phyloP scores from a whole-genome alignment of 2,329 filamentous ascomycete species.

The Ophiostoma populinum region DNA sequence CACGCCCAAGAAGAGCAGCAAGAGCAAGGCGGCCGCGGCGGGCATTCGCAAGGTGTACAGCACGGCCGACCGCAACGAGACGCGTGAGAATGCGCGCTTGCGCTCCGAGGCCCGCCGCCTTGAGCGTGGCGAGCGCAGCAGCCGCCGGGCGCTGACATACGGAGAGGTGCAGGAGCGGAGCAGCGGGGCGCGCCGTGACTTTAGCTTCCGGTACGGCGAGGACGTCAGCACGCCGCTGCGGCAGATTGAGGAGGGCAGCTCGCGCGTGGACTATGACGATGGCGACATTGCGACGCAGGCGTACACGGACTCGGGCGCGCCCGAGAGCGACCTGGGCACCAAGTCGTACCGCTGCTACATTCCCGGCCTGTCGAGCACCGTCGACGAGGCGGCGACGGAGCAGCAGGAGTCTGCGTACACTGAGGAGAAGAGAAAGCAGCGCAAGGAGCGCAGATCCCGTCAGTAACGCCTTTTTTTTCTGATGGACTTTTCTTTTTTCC shows the following conservation, averaged over 20 bases:
- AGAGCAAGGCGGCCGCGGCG: slow-evolving; percentile 6
- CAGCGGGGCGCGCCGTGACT: slow-evolving; percentile 22
- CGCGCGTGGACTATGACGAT: slow-evolving; percentile 14
- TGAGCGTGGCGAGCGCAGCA: slow-evolving; percentile 32
- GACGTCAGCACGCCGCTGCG: slow-evolving; percentile 14
- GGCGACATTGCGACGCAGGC: slow-evolving; percentile 16
- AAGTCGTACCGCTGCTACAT: slow-evolving; percentile 40
- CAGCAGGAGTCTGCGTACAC: slow-evolving; percentile 21
- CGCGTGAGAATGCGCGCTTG: slow-evolving; percentile 35
- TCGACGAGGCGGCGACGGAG: slow-evolving; percentile 15
- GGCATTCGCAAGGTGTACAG: slow-evolving; percentile 47
- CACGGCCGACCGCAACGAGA: slow-evolving; percentile 34
- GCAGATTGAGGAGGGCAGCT: slow-evolving; percentile 17
- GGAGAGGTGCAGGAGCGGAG: background rate
- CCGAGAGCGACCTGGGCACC: slow-evolving; percentile 33
- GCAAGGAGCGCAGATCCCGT: slow-evolving; percentile 14
- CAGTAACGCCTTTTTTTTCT: background rate
- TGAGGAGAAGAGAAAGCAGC: slow-evolving; percentile 26
- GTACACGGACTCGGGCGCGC: slow-evolving; percentile 13
- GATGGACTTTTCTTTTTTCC: background rate
- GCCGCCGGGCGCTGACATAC: slow-evolving; percentile 14
- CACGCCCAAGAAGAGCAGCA: slow-evolving; percentile 30
- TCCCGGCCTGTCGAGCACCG: slow-evolving; percentile 27
- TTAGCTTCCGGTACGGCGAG: slow-evolving; percentile 33
- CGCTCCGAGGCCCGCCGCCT: slow-evolving; percentile 37